A percentile compares a stretch with the other conserved stretches of the same genome.
Evolutionary conservation across 225 moss, liverwort and hornwort genomes (phyloP).

Genomic region (Polytrichum formosum): DNA sequence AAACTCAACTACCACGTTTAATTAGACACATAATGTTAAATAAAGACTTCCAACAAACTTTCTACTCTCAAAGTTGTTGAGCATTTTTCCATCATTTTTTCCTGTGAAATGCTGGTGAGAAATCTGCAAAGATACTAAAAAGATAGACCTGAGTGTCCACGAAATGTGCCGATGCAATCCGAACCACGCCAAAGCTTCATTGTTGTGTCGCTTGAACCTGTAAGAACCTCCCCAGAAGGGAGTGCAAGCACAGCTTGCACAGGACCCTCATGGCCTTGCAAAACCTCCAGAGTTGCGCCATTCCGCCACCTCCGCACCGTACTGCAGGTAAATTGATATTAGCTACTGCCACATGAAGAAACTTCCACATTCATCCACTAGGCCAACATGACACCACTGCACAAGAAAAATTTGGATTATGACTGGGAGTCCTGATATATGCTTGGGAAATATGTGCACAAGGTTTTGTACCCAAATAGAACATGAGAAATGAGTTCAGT

Average conservation of each 20-base stretch:
- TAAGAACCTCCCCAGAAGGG: constrained; percentile 77
- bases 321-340: constrained; percentile 32
- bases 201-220: constrained; percentile 93
- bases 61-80: background rate
- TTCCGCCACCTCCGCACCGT: constrained; percentile 93
- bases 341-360: too few relatives aligned
- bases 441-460: too few relatives aligned
- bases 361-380: too few relatives aligned
- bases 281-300: constrained; percentile 61
- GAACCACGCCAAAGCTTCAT: constrained; percentile 93
- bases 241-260: constrained; percentile 86
- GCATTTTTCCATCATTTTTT: too few relatives aligned
- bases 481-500: background rate
- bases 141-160: constrained; percentile 80
- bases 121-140: background rate
- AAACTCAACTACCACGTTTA: too few relatives aligned
- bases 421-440: too few relatives aligned
- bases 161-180: constrained; percentile 71
- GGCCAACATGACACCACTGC: too few relatives aligned
- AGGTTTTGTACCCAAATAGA: background rate
- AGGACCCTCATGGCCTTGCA: constrained; percentile 94
- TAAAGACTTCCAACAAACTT: background rate
- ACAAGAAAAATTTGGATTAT: too few relatives aligned
- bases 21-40: too few relatives aligned
- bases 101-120: too few relatives aligned